Evolutionary conservation across 345 rosid genomes (phyloP).

Genomic region (Gynandropsis gynandra): DNA sequence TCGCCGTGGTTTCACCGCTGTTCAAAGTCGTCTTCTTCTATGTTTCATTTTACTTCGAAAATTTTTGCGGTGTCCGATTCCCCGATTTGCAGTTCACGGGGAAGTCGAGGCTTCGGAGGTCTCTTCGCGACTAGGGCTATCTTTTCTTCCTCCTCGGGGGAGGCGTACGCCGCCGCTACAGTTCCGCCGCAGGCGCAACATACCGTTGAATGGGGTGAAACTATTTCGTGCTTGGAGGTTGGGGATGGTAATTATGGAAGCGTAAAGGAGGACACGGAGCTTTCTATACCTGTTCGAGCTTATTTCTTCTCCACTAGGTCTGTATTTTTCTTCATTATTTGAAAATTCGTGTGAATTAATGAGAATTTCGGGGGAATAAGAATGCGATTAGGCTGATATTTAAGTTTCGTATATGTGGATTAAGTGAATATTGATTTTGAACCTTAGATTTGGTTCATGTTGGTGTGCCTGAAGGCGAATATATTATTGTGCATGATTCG

Average conservation of each 20-base stretch:
- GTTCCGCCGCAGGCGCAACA: background rate
- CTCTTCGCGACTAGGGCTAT: constrained; percentile 12
- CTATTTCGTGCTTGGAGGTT: constrained; percentile 35
- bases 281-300: constrained; percentile 57
- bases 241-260: too few species aligned
- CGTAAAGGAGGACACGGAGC: constrained; percentile 31
- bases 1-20: background rate
- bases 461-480: background rate
- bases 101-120: background rate
- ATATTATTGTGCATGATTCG: background rate
- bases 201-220: constrained; percentile 39
- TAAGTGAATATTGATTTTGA: background rate
- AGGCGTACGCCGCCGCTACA: background rate
- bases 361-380: background rate
- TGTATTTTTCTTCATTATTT: background rate
- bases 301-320: constrained; percentile 66
- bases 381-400: background rate
- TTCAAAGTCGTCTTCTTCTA: background rate
- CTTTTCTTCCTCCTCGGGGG: constrained; percentile 23
- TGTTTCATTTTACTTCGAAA: constrained; percentile 1
- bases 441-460: background rate
- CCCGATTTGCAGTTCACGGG: background rate
- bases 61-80: background rate
- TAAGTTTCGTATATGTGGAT: background rate
- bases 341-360: too few species aligned